Evolutionary conservation across 1,139 yeast species (phyloP).

Genomic region (Kluyveromyces sp.): DNA sequence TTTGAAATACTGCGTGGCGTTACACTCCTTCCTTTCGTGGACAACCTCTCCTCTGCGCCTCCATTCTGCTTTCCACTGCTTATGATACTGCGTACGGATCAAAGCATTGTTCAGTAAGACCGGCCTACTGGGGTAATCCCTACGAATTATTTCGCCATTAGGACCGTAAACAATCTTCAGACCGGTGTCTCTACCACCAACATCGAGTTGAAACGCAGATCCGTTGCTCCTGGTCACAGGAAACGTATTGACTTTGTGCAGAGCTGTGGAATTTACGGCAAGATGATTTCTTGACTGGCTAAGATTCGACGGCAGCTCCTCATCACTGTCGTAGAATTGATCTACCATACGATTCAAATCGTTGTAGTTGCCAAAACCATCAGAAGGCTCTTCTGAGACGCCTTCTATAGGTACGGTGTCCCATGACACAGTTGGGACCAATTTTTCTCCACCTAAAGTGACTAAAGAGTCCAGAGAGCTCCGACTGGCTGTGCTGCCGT

Average conservation of each 20-base stretch:
- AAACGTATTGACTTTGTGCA: slow-evolving; percentile 8
- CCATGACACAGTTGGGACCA: slow-evolving; percentile 28
- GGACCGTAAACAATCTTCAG: slow-evolving; percentile 6
- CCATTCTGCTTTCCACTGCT: slow-evolving; percentile 24
- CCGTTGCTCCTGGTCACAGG: slow-evolving; percentile 13
- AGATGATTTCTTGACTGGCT: slow-evolving; percentile 2
- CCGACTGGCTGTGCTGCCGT: background rate
- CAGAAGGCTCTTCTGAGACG: slow-evolving; percentile 12
- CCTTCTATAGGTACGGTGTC: slow-evolving; percentile 30
- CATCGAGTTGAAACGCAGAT: slow-evolving; percentile 5
- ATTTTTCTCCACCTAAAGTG: slow-evolving; percentile 5
- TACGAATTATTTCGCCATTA: slow-evolving; percentile 27
- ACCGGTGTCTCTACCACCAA: slow-evolving; percentile 3
- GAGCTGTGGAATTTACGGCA: slow-evolving; percentile 7
- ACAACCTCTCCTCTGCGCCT: slow-evolving; percentile 14
- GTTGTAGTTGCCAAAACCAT: slow-evolving; percentile 19
- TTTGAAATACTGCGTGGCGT: slow-evolving; percentile 14
- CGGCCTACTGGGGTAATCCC: slow-evolving; percentile 32
- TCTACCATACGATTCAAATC: slow-evolving; percentile 28
- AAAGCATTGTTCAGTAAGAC: slow-evolving; percentile 27
- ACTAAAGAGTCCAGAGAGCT: background rate
- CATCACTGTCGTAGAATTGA: slow-evolving; percentile 29
- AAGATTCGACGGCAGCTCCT: slow-evolving; percentile 8
- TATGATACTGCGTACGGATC: slow-evolving; percentile 22
- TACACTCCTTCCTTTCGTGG: slow-evolving; percentile 13